Base-by-base conservation (phyloP, 495 filamentous ascomycete species). In the Hyaloscypha hepaticicola region DNA sequence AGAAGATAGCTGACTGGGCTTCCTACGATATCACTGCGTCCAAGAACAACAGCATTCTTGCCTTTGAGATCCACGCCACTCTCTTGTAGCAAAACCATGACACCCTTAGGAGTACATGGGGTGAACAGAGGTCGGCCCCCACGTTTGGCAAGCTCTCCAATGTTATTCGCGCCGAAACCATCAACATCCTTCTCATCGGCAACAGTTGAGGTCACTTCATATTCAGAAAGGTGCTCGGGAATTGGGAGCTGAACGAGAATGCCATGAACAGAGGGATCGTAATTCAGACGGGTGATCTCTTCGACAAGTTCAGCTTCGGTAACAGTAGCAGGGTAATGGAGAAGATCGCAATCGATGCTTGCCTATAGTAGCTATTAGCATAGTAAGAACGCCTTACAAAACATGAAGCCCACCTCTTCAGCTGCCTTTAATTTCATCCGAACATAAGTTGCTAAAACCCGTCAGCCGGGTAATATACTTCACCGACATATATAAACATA, bases 341-440 rank as follows among this genome's bases (percentile, higher is more conserved):
- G 80, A 65, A 96, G 78, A 69, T 92, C 87, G 80, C 93, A 97
- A 64, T 83, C 82, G 72, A 99, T 97, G 73, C 90, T 91, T 71
- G 91, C 91, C 91, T 96, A 62, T 7, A 45, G 59, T 63, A 61
- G 68, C 71, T 70, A 66, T 65, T 41, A 66, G 49, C 6, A 55
- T 50, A 22, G 27, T 3, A 5, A 16, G 7, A 56, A n/a, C 2
- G 12, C n/a, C 21, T 25, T 4, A 9, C 3, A 11, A 19, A 57
- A 33, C 12, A 57, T 26, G 41, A 57, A 50, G 65, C 72, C 58
- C 79, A 94, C 91, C 84, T 99, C 94, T 75, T 93, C 83, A 29
- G 95, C 95, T 61, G 95, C 95, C 82, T 97, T 98, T 71, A 97
- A 76, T 79, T 99, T 99, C 95, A 99, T 99, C 78, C 92, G 92